phyloP scores from a whole-genome alignment of 345 rosid species.

The Luvunga scandens region DNA sequence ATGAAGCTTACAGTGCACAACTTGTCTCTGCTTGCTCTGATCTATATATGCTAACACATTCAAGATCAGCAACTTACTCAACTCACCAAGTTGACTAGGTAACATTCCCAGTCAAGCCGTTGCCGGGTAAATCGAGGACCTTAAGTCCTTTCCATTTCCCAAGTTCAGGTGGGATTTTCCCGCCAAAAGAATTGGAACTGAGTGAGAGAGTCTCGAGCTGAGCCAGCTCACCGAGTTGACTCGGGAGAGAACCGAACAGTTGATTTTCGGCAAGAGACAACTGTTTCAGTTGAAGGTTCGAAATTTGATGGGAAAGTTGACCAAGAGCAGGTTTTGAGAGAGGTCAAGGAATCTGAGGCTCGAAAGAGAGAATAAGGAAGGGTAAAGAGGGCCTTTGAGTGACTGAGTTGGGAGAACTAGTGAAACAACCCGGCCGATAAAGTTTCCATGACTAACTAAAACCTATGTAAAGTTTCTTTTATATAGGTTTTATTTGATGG shows the following conservation, averaged over 20 bases:
- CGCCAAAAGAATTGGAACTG: conserved; percentile 43
- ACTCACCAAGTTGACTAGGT: conserved; percentile 45
- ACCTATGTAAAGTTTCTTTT: background rate
- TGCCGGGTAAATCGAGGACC: conserved; percentile 62
- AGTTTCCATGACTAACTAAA: no score
- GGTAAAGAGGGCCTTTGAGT: conserved; percentile 44
- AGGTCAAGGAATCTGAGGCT: conserved; percentile 57
- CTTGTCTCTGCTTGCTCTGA: no score
- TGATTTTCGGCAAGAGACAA: conserved; percentile 14
- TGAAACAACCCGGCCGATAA: conserved; percentile 45
- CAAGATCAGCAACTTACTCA: background rate
- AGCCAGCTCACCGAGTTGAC: conserved; percentile 36
- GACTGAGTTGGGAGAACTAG: conserved; percentile 40
- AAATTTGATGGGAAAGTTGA: no score
- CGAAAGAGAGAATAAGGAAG: conserved; percentile 54
- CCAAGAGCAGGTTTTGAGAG: conserved; percentile 16
- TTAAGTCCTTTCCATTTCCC: conserved; percentile 40
- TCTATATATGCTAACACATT: no score
- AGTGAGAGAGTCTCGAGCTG: conserved; percentile 43
- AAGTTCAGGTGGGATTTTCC: conserved; percentile 54
- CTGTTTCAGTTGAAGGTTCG: no score
- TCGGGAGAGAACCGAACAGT: conserved; percentile 45
- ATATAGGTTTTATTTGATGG: background rate
- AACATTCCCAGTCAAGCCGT: conserved; percentile 57
- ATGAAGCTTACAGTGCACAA: no score